phyloP scores from a whole-genome alignment of 306 rosid species.

The Gleditsia sinensis region DNA sequence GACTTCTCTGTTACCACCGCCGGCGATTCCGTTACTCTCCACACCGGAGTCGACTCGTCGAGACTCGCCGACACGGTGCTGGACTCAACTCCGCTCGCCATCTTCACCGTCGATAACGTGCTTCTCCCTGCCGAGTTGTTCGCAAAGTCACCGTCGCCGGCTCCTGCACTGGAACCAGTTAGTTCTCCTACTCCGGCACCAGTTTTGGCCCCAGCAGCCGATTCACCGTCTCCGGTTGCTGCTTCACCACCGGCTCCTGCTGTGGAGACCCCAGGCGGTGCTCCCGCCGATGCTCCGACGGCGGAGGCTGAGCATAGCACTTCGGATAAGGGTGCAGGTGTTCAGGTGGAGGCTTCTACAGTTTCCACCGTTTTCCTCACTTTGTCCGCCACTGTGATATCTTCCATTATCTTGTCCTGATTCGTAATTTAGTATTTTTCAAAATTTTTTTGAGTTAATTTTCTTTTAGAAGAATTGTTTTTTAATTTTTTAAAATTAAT shows the following conservation, averaged over 20 bases:
- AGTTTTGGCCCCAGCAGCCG: conserved; percentile 37
- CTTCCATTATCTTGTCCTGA: conserved; percentile 53
- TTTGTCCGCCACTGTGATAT: conserved; percentile 44
- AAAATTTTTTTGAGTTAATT: conserved; percentile 7
- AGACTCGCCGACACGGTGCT: conserved; percentile 73
- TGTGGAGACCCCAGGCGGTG: conserved; percentile 41
- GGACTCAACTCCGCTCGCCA: conserved; percentile 69
- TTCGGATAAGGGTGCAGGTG: conserved; percentile 32
- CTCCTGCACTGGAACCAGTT: conserved; percentile 63
- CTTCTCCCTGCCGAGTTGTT: conserved; percentile 74
- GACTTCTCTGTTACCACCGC: conserved; percentile 49
- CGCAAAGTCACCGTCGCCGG: conserved; percentile 73
- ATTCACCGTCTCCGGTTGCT: conserved; percentile 73
- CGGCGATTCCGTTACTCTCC: conserved; percentile 80
- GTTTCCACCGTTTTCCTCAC: conserved; percentile 35
- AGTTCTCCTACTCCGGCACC: conserved; percentile 59
- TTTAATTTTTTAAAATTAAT: neutral
- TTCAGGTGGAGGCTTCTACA: conserved; percentile 39
- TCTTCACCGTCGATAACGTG: conserved; percentile 71
- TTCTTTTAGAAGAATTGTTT: neutral
- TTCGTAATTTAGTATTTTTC: conserved; percentile 41
- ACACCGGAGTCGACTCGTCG: conserved; percentile 77
- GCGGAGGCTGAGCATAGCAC: conserved; percentile 42
- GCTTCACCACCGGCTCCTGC: no score
- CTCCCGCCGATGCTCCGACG: conserved; percentile 56